Evolutionary conservation across 345 rosid species (phyloP).

Genomic region (Angophora floribunda): DNA sequence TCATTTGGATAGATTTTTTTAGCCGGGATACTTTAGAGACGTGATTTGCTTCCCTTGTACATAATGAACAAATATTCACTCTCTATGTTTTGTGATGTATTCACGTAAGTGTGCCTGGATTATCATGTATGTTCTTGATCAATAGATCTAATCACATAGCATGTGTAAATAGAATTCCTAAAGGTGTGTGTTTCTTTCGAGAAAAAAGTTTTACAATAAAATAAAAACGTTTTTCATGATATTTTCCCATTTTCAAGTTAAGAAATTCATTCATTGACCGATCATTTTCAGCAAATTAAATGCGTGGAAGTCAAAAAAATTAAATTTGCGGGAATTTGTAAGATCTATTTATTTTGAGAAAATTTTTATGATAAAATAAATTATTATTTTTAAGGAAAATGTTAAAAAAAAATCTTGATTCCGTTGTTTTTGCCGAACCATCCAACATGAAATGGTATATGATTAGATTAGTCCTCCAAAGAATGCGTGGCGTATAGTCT

Average conservation of each 20-base stretch:
- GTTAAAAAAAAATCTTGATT: neutral
- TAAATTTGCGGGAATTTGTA: neutral
- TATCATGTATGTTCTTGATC: neutral
- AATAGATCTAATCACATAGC: neutral
- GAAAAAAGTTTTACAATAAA: neutral
- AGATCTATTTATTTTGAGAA: neutral
- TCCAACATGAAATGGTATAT: rapidly evolving
- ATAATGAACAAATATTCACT: neutral
- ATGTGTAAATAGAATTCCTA: neutral
- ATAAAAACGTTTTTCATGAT: neutral
- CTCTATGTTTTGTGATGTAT: neutral
- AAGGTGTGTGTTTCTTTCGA: too few species aligned
- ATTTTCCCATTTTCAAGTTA: neutral
- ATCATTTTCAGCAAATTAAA: neutral
- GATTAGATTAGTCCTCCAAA: neutral
- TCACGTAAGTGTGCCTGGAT: rapidly evolving
- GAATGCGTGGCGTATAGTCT: neutral
- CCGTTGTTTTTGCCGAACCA: neutral
- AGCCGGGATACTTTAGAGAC: neutral
- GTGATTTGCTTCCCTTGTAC: neutral
- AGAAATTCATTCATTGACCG: neutral
- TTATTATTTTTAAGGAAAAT: neutral
- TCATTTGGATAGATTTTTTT: neutral
- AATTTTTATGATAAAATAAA: neutral
- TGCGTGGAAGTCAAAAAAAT: neutral